Evolutionary conservation across 1,284 basidiomycete genomes (phyloP), one percentile per base, ranked within the genome.

Genomic region (Boletellus sp.): DNA sequence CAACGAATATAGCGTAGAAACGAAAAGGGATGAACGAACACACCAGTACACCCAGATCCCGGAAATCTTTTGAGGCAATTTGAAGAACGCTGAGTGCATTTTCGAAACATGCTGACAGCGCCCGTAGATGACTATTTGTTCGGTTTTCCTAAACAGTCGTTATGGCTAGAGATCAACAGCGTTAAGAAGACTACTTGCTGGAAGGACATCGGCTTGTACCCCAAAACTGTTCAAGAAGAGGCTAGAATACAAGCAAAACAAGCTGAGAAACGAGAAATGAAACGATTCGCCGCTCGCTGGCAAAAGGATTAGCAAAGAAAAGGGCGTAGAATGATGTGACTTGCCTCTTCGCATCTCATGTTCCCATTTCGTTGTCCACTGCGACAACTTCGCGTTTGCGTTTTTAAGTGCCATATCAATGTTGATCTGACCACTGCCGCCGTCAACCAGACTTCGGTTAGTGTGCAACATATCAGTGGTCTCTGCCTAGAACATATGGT

Each of bases 181-280:
- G 11, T 19, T 2, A 25, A 37, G 20, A 42, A 19, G 33, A 48
- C 43, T 34, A 64, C 78, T 57, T 55, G 79, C 83, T 50, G 78
- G 75, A 43, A 69, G 64, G 61, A 81, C 74, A 22, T 78, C 76
- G 20, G 76, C 73, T 56, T 84, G 79, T 38, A 90, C 77, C 21
- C 84, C 87, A 61, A 88, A 86, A 52, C 83, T 87, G 64, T 91
- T 91, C 56, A 91, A 69, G 69, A 90, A 91, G 36, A 91, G 70
- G 48, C 82, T 74, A 37, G 87, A 83, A 60, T 91, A 80, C 19
- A 87, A 69, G 42, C 84, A 77, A 73, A 90, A 91, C 57, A 86
- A 79, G 54, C 67, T 77, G 26, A 91, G 70, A 65, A 90, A 80
- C 5, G 80, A 79, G 45, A 76, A 75, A 59, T 90, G 87, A 64